Percentiles rank a stretch among this genome's conserved stretches.
Conservation (phyloP, 1,284 basidiomycete genomes). For the Fomes fomentarius region DNA sequence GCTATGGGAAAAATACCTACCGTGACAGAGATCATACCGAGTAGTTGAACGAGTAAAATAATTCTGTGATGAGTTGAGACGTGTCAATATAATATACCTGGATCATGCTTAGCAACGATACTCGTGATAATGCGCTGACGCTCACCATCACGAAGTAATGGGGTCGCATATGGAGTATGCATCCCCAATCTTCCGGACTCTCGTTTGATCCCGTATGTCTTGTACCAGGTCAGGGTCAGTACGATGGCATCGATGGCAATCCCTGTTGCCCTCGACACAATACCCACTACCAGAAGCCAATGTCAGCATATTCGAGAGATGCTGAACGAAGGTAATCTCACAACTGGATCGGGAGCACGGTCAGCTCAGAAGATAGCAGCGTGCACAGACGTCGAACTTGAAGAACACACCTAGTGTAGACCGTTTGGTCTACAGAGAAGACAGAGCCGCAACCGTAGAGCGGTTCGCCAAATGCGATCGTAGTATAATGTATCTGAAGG, state of each 20-base stretch:
- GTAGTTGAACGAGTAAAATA: conserved; percentile 20
- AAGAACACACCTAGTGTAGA: conserved; percentile 1
- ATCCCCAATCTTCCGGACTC: conserved; percentile 22
- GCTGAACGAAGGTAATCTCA: no score
- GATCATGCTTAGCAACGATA: background rate
- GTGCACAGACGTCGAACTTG: no score
- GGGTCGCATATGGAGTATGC: conserved; percentile 16
- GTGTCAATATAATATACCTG: conserved; percentile 25
- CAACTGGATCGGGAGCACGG: no score
- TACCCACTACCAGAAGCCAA: conserved; percentile 2
- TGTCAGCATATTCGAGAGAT: background rate
- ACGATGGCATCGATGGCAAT: conserved; percentile 18
- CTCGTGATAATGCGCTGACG: background rate
- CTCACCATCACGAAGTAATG: conserved; percentile 30
- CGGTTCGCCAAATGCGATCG: conserved; percentile 25
- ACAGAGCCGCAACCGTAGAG: conserved; percentile 24
- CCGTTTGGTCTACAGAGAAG: background rate
- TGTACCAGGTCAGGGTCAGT: conserved; percentile 27
- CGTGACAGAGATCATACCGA: conserved; percentile 18
- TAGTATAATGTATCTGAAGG: conserved; percentile 16
- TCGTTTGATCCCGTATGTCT: conserved; percentile 22
- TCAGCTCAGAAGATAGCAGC: no score
- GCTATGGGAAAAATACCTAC: conserved; percentile 4
- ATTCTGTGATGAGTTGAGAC: background rate
- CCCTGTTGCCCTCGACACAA: conserved; percentile 1